Evolutionary conservation across 1,139 yeast genomes (phyloP).

Genomic region (Pichia sorboxylosa): DNA sequence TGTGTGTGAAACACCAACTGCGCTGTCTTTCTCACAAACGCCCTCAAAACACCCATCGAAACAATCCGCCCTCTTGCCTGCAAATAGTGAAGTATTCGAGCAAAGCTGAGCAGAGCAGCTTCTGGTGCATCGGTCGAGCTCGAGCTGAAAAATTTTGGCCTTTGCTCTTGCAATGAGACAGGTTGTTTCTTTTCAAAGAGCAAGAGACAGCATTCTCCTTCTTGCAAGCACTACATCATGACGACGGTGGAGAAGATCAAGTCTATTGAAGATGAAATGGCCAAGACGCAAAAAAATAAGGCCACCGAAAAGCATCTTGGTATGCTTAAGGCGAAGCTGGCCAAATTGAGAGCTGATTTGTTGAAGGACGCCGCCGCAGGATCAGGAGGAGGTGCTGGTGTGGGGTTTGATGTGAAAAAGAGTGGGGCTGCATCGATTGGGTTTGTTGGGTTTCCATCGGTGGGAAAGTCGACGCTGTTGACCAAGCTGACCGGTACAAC

Average conservation of each 20-base stretch:
- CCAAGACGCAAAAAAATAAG: conserved; percentile 90
- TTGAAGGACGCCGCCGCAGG: conserved; percentile 66
- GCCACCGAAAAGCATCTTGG: conserved; percentile 95
- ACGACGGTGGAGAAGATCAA: conserved; percentile 85
- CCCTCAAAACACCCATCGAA: too few species aligned
- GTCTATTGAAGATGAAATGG: conserved; percentile 92
- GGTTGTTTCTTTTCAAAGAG: too few species aligned
- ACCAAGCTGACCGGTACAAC: conserved; percentile 89
- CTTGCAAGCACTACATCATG: too few species aligned
- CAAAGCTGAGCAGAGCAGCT: too few species aligned
- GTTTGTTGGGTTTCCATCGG: conserved; percentile 96
- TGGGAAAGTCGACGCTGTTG: conserved; percentile 86
- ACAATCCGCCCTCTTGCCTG: too few species aligned
- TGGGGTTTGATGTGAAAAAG: conserved; percentile 94
- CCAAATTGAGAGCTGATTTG: conserved; percentile 85
- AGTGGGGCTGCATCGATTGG: conserved; percentile 97
- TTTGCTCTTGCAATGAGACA: too few species aligned
- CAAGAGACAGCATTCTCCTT: too few species aligned
- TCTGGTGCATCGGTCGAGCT: too few species aligned
- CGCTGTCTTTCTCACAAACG: too few species aligned
- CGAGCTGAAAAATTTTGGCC: too few species aligned
- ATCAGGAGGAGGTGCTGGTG: conserved; percentile 76
- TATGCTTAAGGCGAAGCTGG: conserved; percentile 89
- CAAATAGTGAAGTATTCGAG: too few species aligned
- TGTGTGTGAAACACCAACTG: too few species aligned